Evolutionary conservation across 2,329 filamentous ascomycete species (phyloP).

Genomic region (Aspergillus sp.): DNA sequence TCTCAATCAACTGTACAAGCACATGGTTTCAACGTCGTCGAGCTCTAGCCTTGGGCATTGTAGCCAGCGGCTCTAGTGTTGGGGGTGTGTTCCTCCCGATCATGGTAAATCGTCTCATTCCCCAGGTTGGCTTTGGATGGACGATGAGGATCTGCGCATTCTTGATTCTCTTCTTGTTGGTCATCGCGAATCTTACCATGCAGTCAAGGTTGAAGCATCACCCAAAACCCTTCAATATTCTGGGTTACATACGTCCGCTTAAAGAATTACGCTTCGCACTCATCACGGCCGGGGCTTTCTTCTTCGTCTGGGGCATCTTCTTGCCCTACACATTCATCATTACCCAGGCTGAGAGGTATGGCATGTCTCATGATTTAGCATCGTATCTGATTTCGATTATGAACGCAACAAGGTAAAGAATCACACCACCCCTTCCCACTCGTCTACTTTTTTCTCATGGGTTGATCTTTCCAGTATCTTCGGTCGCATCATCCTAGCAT

Average conservation of each 20-base stretch:
- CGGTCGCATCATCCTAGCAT: conserved; percentile 11
- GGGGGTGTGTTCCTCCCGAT: conserved; percentile 60
- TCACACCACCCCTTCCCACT: background rate
- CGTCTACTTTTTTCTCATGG: too few species aligned
- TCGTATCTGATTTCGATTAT: conserved; percentile 16
- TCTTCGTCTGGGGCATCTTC: conserved; percentile 26
- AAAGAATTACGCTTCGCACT: conserved; percentile 19
- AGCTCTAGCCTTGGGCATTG: conserved; percentile 51
- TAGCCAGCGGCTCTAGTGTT: conserved; percentile 50
- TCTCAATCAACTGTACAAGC: conserved; percentile 24
- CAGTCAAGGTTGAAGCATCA: conserved; percentile 38
- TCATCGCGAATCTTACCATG: conserved; percentile 51
- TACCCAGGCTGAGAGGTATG: conserved; percentile 10
- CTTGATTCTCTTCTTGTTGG: conserved; percentile 55
- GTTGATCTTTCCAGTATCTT: conserved; percentile 8
- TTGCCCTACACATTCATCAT: conserved; percentile 19
- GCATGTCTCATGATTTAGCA: conserved; percentile 11
- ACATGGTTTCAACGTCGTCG: conserved; percentile 53
- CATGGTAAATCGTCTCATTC: conserved; percentile 54
- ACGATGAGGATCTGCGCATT: conserved; percentile 55
- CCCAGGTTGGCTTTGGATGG: conserved; percentile 52
- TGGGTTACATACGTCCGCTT: conserved; percentile 14
- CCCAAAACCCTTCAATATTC: conserved; percentile 17
- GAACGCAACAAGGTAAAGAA: conserved; percentile 11
- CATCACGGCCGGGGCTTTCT: conserved; percentile 13